phyloP scores from a whole-genome alignment of 257 asterid genomes.

The Ocimum tenuiflorum region DNA sequence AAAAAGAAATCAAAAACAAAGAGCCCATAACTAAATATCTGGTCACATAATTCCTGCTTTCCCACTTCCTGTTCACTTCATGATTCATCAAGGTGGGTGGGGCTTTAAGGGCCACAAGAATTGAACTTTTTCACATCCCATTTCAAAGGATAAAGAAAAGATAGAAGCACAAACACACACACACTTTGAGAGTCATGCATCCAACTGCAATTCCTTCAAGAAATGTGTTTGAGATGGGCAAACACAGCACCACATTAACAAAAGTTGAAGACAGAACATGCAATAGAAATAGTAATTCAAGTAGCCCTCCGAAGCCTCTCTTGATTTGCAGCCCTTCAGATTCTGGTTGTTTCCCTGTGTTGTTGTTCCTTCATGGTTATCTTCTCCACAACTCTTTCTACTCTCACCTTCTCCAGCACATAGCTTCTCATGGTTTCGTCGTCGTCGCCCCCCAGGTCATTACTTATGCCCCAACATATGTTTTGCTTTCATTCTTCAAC shows the following conservation, averaged over 20 bases:
- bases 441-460: conserved; percentile 82
- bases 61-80: conserved; percentile 4
- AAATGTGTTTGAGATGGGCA: conserved; percentile 41
- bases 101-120: conserved; percentile 25
- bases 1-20: neutral
- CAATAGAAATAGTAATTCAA: neutral
- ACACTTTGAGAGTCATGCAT: conserved; percentile 28
- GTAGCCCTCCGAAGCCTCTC: conserved; percentile 56
- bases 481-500: too few relatives aligned
- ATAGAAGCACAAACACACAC: neutral
- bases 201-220: conserved; percentile 13
- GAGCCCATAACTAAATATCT: conserved; percentile 13
- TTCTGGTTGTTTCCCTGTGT: conserved; percentile 53
- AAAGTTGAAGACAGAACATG: conserved; percentile 28
- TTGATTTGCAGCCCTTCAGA: conserved; percentile 51
- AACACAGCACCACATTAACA: conserved; percentile 25
- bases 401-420: conserved; percentile 68
- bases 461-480: too few relatives aligned
- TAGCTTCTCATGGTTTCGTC: conserved; percentile 81
- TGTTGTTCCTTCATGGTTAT: conserved; percentile 74
- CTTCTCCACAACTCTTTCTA: conserved; percentile 76
- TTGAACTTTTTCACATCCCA: conserved; percentile 16
- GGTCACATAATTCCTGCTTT: neutral
- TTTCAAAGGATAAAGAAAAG: neutral
- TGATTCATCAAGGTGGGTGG: neutral